A percentile compares a stretch with the other conserved stretches of the same genome.
These are phyloP conservation scores for Boletus patriciae DNA, from an alignment of 768 basidiomycete species.

Conservation along the genomic window DNA sequence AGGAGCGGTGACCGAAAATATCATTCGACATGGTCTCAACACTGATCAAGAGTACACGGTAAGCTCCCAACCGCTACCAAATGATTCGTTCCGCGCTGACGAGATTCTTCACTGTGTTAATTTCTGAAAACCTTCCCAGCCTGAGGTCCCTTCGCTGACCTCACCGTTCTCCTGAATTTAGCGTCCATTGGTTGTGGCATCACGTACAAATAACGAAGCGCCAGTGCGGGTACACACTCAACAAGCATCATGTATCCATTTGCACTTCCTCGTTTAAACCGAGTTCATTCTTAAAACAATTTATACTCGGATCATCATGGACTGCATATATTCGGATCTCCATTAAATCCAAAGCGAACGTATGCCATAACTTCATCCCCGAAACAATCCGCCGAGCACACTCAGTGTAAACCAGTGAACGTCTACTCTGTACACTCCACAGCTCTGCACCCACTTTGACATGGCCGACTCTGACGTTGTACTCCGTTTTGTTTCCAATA, in stretches of 20 bases:
- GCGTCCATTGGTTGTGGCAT: slow-evolving; percentile 14
- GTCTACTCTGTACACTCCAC: background rate
- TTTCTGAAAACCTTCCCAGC: slow-evolving; percentile 8
- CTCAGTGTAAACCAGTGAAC: background rate
- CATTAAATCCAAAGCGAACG: background rate
- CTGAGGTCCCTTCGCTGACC: slow-evolving; percentile 18
- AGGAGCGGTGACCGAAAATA: background rate
- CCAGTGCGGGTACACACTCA: background rate
- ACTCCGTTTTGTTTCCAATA: slow-evolving; percentile 39
- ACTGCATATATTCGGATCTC: slow-evolving; percentile 16
- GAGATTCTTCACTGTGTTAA: background rate
- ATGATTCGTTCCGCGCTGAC: background rate
- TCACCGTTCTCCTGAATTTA: slow-evolving; percentile 29
- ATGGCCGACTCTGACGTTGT: slow-evolving; percentile 39
- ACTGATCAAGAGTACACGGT: background rate
- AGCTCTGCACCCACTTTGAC: background rate
- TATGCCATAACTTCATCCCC: slow-evolving; percentile 7
- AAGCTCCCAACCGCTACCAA: background rate
- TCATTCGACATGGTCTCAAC: background rate
- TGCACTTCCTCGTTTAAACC: slow-evolving; percentile 15
- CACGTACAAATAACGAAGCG: slow-evolving; percentile 31
- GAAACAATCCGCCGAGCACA: background rate
- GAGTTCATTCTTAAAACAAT: slow-evolving; percentile 17
- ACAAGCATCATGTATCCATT: slow-evolving; percentile 12
- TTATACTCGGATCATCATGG: slow-evolving; percentile 25